A percentile compares a stretch with the other conserved stretches of the same genome.
These are phyloP conservation scores for Mortierella sp. DNA, from an alignment of 371 early-diverging fungal genomes.

Conservation along the genomic window DNA sequence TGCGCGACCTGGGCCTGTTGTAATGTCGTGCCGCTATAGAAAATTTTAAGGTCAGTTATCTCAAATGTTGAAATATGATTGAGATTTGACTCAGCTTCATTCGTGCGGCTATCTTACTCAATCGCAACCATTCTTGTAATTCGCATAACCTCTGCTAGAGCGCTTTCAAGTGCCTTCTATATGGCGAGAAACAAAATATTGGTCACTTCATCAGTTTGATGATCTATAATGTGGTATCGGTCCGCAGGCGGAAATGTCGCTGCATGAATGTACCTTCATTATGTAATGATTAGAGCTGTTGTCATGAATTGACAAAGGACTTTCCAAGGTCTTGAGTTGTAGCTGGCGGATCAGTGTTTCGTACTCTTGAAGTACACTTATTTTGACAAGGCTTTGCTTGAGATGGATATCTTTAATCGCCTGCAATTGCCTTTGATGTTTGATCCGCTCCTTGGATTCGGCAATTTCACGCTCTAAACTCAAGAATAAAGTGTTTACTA, in stretches of 20 bases:
- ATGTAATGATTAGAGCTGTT: slow-evolving; percentile 1
- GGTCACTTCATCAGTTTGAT: neutral
- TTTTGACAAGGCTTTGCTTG: slow-evolving; percentile 21
- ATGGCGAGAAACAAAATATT: neutral
- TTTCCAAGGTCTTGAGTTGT: neutral
- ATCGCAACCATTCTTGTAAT: slow-evolving; percentile 8
- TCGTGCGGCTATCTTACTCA: slow-evolving; percentile 17
- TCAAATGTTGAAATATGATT: neutral
- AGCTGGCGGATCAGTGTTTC: slow-evolving; percentile 10
- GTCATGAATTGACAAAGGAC: neutral
- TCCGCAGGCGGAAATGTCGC: neutral
- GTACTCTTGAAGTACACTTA: slow-evolving; percentile 17
- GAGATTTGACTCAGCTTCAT: neutral
- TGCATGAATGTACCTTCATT: slow-evolving; percentile 11
- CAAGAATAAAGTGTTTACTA: neutral
- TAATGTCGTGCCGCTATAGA: neutral
- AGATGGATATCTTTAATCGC: slow-evolving; percentile 25
- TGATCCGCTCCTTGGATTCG: slow-evolving; percentile 29
- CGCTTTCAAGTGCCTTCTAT: slow-evolving; percentile 11
- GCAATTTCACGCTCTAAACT: slow-evolving; percentile 37
- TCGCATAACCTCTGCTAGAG: slow-evolving; percentile 5
- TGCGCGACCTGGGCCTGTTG: neutral
- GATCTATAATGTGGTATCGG: neutral
- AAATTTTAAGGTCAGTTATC: neutral
- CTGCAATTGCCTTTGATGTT: slow-evolving; percentile 29